phyloP scores from a whole-genome alignment of 2,329 filamentous ascomycete genomes.

The Fusarium sp. region DNA sequence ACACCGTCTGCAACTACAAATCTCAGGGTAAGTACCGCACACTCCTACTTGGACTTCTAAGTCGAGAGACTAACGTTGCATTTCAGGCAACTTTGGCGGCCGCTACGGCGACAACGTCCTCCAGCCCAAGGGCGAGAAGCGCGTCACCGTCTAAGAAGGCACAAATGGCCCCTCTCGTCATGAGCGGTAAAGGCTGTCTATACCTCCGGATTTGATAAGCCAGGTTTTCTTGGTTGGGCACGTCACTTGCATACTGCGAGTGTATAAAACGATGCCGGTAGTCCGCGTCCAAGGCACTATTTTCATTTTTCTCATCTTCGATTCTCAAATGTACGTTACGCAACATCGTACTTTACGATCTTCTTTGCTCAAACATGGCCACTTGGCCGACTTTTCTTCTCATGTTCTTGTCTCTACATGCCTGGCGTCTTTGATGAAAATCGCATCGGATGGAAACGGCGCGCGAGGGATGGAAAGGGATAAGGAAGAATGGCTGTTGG shows the following conservation, averaged over 20 bases:
- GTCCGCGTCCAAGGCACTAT: constrained; percentile 31
- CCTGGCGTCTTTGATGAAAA: constrained; percentile 43
- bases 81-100: constrained; percentile 65
- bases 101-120: constrained; percentile 64
- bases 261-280: constrained; percentile 26
- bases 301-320: constrained; percentile 44
- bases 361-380: constrained; percentile 45
- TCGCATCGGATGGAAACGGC: constrained; percentile 40
- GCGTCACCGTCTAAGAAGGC: constrained; percentile 44
- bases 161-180: constrained; percentile 4
- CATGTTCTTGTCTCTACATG: constrained; percentile 38
- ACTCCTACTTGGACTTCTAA: background rate
- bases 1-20: constrained; percentile 91
- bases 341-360: constrained; percentile 49
- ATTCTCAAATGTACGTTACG: constrained; percentile 54
- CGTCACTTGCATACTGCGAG: constrained; percentile 26
- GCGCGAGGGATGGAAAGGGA: constrained; percentile 33
- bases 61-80: background rate
- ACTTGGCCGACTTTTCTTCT: constrained; percentile 38
- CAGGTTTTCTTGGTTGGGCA: constrained; percentile 28
- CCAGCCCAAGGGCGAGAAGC: constrained; percentile 48
- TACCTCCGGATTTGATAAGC: constrained; percentile 15
- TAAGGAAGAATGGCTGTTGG: constrained; percentile 27
- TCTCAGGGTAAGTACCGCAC: constrained; percentile 70
- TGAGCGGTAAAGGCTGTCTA: constrained; percentile 29